Evolutionary conservation across 495 filamentous ascomycete genomes (phyloP).

Genomic region (Clavariopsis aquatica): DNA sequence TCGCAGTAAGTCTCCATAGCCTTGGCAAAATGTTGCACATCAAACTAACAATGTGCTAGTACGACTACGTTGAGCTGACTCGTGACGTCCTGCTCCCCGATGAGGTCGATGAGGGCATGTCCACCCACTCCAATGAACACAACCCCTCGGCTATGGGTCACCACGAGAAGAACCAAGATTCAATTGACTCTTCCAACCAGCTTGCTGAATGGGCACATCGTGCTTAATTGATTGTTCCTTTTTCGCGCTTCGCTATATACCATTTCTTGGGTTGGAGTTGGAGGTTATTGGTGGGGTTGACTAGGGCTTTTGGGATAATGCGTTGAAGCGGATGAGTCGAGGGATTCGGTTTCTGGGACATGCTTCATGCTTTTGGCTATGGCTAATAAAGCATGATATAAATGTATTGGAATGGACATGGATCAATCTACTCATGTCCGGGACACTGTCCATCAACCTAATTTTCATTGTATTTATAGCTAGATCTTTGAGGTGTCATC

Average conservation of each 20-base stretch:
- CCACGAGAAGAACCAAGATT: constrained; percentile 39
- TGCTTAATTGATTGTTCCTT: constrained; percentile 6
- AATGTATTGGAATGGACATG: neutral
- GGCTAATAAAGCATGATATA: neutral
- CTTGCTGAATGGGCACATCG: constrained; percentile 33
- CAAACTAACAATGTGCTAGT: constrained; percentile 49
- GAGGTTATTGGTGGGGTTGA: neutral
- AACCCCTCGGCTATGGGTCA: constrained; percentile 15
- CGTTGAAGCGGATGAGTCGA: neutral
- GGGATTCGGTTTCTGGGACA: neutral
- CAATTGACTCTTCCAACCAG: constrained; percentile 31
- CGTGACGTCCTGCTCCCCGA: constrained; percentile 63
- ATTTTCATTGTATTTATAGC: constrained; percentile 8
- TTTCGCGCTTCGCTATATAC: constrained; percentile 23
- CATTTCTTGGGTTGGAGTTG: constrained; percentile 26
- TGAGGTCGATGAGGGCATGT: constrained; percentile 35
- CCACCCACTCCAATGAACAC: constrained; percentile 27
- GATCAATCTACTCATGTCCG: neutral
- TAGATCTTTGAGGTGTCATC: neutral
- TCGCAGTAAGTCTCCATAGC: constrained; percentile 61
- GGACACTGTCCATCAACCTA: neutral
- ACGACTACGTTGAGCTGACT: constrained; percentile 93
- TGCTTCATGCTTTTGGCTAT: neutral
- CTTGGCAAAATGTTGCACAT: constrained; percentile 4
- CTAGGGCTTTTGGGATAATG: neutral